Conservation (phyloP, 1,139 yeast species). For the Debaryomyces sp. region DNA sequence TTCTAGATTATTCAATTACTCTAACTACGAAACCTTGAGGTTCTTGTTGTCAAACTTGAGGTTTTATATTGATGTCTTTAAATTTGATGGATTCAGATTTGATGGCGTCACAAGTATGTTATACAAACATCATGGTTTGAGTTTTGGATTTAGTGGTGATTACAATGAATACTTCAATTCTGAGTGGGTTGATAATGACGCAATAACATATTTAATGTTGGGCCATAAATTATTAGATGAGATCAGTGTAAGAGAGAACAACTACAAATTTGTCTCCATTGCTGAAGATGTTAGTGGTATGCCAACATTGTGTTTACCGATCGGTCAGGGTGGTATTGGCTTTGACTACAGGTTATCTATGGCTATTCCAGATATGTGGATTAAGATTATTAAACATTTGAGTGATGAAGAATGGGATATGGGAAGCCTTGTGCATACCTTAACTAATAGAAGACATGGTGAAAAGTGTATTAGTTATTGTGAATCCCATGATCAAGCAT, state of each 20-base stretch:
- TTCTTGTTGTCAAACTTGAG: conserved; percentile 87
- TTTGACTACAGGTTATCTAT: conserved; percentile 91
- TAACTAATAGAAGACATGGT: conserved; percentile 85
- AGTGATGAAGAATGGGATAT: conserved; percentile 92
- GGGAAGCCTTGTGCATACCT: conserved; percentile 75
- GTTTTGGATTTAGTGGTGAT: conserved; percentile 88
- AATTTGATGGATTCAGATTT: conserved; percentile 93
- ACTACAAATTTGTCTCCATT: conserved; percentile 67
- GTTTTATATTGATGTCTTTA: conserved; percentile 78
- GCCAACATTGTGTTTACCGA: conserved; percentile 88
- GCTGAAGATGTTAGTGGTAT: conserved; percentile 98
- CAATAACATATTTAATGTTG: conserved; percentile 80
- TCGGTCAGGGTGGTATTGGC: conserved; percentile 81
- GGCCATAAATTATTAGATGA: conserved; percentile 77
- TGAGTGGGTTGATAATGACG: conserved; percentile 84
- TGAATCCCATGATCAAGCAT: conserved; percentile 96
- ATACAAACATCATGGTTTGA: conserved; percentile 88
- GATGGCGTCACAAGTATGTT: conserved; percentile 97
- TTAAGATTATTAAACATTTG: conserved; percentile 82
- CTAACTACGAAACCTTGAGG: conserved; percentile 85
- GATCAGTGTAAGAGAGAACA: conserved; percentile 39
- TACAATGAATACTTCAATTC: conserved; percentile 88
- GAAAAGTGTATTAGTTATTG: conserved; percentile 92
- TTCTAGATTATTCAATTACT: conserved; percentile 88
- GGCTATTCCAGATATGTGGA: conserved; percentile 99